Percentiles rank a stretch among this genome's conserved stretches.
Evolutionary conservation across 257 asterid species (phyloP).

Genomic region (Fraxinus quadrangulata): DNA sequence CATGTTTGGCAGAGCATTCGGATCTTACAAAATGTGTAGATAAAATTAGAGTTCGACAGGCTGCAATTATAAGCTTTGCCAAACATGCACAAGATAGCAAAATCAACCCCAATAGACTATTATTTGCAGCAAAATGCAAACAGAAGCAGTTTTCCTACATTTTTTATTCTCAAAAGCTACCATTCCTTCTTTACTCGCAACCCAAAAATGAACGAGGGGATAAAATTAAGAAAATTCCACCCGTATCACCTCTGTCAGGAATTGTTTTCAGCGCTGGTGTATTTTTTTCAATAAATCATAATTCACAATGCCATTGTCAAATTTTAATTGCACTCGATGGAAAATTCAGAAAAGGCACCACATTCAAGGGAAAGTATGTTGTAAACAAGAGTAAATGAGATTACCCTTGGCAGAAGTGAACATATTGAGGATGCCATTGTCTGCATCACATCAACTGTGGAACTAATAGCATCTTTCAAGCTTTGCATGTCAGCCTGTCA

Average conservation of each 20-base stretch:
- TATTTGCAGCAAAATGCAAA: neutral
- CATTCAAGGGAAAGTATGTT: neutral
- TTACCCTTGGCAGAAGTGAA: slow-evolving; percentile 66
- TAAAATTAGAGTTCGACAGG: no score
- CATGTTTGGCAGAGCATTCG: no score
- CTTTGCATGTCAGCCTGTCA: slow-evolving; percentile 68
- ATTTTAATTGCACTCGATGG: neutral
- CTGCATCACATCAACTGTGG: slow-evolving; percentile 78
- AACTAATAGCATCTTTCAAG: slow-evolving; percentile 77
- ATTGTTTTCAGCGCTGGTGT: neutral
- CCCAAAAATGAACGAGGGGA: neutral
- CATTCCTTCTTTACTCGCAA: neutral
- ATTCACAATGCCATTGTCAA: neutral
- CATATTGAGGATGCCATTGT: slow-evolving; percentile 60
- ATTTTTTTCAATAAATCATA: neutral
- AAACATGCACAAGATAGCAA: neutral
- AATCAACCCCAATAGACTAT: neutral
- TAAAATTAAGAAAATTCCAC: neutral
- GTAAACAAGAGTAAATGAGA: slow-evolving; percentile 5
- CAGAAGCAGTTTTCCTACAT: neutral
- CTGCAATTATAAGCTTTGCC: no score
- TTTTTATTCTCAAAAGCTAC: neutral
- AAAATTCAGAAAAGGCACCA: neutral
- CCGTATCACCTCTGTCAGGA: neutral
- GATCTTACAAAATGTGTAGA: no score